Evolutionary conservation across 2,329 filamentous ascomycete species (phyloP).

Genomic region (Catunica adiposa): DNA sequence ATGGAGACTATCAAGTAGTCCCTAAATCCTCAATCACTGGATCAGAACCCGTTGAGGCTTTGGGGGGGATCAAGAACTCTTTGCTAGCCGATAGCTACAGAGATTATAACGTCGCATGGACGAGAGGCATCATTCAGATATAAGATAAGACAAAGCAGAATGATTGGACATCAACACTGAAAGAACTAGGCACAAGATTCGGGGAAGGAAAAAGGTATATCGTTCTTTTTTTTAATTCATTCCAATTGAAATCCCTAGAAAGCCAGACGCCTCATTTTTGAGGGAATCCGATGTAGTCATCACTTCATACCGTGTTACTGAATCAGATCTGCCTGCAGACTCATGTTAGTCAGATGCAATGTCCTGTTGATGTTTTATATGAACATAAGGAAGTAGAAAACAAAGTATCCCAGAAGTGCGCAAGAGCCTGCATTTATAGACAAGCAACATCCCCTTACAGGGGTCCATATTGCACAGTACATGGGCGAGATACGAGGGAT

Average conservation of each 20-base stretch:
- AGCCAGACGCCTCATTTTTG: slow-evolving; percentile 14
- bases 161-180: not conserved
- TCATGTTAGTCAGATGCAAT: slow-evolving; percentile 11
- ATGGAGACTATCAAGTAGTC: slow-evolving; percentile 40
- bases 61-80: slow-evolving; percentile 30
- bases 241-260: slow-evolving; percentile 15
- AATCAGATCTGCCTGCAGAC: slow-evolving; percentile 13
- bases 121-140: too few relatives aligned
- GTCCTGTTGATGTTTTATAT: too few relatives aligned
- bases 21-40: slow-evolving; percentile 36
- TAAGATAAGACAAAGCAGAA: too few relatives aligned
- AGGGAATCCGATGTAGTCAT: slow-evolving; percentile 14
- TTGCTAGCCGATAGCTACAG: slow-evolving; percentile 32
- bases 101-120: not conserved
- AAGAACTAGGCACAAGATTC: not conserved
- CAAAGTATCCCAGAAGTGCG: not conserved
- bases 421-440: slow-evolving; percentile 9
- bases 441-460: not conserved
- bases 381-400: not conserved
- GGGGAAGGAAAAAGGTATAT: slow-evolving; percentile 9
- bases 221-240: slow-evolving; percentile 13
- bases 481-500: not conserved
- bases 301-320: slow-evolving; percentile 14
- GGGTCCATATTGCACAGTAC: not conserved
- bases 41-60: slow-evolving; percentile 21